Evolutionary conservation across 2,329 filamentous ascomycete species (phyloP), one percentile per base, ranked within the genome.

Genomic region (Fusarium penzigii): DNA sequence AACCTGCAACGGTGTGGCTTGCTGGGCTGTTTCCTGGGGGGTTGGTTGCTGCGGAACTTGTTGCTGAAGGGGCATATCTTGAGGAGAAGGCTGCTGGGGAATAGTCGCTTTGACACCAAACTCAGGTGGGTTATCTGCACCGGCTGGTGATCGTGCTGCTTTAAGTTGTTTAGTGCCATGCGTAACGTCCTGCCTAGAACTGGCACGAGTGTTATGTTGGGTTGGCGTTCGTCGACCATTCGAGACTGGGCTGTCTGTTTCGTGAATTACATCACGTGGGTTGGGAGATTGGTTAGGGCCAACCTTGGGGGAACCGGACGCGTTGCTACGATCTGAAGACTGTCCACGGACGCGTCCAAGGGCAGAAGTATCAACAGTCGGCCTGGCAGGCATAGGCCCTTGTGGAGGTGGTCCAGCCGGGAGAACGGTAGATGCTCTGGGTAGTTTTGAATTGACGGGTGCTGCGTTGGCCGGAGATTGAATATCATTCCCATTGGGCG

Each of bases 91-190:
- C 7, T 82, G 76, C 34, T 58, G 63, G 2, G 62, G 48, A 42
- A 60, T 68, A 17, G 41, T 20, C 32, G 52, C 68, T 74, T 62
- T 75, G 76, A 34, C 68, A 1, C 73, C 70, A 5, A 79, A 76
- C 57, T 90, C 87, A 25, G 81, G 80, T 2, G 80, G 81, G 62
- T 83, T 89, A 58, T 94, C 90, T 12, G 89, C 75, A 0, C 88
- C 88, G 29, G 80, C 80, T 65, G 87, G 86, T 36, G 80, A 77
- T 16, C 84, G 79, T 25, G 46, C 59, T 48, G 68, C 67, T n/a
- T 61, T 66, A 29, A 44, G 44, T 17, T 56, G 68, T 45, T 72
- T 72, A 20, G 61, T 65, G 11, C 57, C 55, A 36, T 64, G 68
- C 10, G 47, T 55, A 12, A 68, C 54, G 16, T 80, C 71, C 43